These are phyloP conservation scores for Tylopilus rubrobrunneus DNA, from an alignment of 768 basidiomycete species.

Conservation along the genomic window DNA sequence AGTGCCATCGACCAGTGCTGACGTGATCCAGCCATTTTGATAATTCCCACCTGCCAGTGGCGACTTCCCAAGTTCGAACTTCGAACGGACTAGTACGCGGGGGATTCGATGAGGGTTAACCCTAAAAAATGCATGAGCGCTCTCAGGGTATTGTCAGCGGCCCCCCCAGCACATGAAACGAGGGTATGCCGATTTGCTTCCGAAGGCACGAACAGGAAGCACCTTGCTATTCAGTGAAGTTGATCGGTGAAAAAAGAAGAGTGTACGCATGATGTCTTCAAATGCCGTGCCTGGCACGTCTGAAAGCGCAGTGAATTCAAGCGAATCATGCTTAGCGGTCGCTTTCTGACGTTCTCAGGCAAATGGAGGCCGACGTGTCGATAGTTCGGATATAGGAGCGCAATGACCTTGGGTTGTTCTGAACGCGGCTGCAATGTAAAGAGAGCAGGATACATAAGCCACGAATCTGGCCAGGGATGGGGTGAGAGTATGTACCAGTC, in stretches of 20 bases:
- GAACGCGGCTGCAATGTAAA: not conserved
- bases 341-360: not conserved
- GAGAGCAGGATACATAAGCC: not conserved
- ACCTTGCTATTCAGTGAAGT: not conserved
- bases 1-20: not conserved
- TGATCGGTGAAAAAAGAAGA: not conserved
- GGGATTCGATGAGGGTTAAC: not conserved
- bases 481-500: not conserved
- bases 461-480: not conserved
- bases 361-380: not conserved
- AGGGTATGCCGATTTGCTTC: not conserved
- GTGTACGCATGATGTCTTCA: not conserved
- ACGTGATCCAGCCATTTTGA: not conserved
- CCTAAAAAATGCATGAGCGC: not conserved
- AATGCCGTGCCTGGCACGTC: not conserved
- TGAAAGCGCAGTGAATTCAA: not conserved
- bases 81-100: not conserved
- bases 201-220: not conserved
- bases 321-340: conserved; percentile 1
- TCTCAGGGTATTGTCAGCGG: not conserved
- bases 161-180: not conserved
- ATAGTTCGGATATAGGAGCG: not conserved
- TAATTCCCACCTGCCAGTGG: too few relatives aligned
- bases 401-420: not conserved
- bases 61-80: not conserved